Evolutionary conservation across 441 rosid genomes (phyloP).

Genomic region (Jatropha podagrica): DNA sequence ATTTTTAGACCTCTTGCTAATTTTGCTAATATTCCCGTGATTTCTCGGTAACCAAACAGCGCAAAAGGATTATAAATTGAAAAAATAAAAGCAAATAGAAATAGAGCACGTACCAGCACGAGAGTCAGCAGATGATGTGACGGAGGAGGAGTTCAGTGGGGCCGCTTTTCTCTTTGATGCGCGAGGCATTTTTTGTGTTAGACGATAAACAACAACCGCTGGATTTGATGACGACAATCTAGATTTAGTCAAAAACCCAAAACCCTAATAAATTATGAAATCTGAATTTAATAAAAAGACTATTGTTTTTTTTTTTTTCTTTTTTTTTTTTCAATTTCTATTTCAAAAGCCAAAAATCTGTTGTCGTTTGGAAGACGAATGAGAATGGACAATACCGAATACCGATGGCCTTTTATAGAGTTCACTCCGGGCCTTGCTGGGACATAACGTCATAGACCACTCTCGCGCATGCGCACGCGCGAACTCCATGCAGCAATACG

Average conservation of each 20-base stretch:
- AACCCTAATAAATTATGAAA: conserved; percentile 23
- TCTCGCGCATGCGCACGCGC: neutral
- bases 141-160: conserved; percentile 36
- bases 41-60: conserved; percentile 24
- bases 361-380: neutral
- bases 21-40: conserved; percentile 21
- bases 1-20: neutral
- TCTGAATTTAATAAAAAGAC: too few relatives aligned
- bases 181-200: conserved; percentile 33
- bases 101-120: conserved; percentile 31
- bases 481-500: neutral
- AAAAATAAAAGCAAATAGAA: neutral
- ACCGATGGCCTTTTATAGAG: neutral
- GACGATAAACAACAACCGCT: conserved; percentile 24
- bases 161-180: conserved; percentile 46
- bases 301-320: too few relatives aligned
- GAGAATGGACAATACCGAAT: neutral
- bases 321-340: too few relatives aligned
- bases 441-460: too few relatives aligned
- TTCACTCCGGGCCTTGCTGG: neutral
- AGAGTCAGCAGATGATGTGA: conserved; percentile 33
- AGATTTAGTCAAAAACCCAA: conserved; percentile 19
- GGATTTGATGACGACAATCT: conserved; percentile 22
- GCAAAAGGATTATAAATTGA: neutral
- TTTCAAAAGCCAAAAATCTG: neutral